A percentile compares a stretch with the other conserved stretches of the same genome.
Evolutionary conservation across 768 basidiomycete species (phyloP).

Genomic region (Amanita brunnescens): DNA sequence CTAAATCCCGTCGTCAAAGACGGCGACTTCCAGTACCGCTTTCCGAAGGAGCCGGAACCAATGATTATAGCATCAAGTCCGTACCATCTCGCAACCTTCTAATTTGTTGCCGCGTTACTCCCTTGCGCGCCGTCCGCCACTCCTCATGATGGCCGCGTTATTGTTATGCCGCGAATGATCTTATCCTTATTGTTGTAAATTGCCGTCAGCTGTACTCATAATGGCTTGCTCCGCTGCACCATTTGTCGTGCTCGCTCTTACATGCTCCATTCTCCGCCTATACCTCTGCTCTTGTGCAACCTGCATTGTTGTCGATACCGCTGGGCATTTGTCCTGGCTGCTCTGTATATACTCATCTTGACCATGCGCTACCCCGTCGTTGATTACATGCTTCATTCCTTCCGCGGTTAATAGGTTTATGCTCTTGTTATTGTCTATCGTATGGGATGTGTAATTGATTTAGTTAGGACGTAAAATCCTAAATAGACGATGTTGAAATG

Average conservation of each 20-base stretch:
- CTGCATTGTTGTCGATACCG: conserved; percentile 12
- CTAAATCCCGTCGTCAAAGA: conserved; percentile 60
- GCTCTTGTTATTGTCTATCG: conserved; percentile 1
- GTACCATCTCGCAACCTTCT: conserved; percentile 56
- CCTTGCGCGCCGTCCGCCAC: conserved; percentile 8
- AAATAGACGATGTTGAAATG: not conserved
- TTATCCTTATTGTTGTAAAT: conserved; percentile 47
- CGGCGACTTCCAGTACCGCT: conserved; percentile 60
- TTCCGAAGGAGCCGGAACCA: conserved; percentile 40
- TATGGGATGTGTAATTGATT: conserved; percentile 3
- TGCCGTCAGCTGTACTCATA: conserved; percentile 22
- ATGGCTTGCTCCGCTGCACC: conserved; percentile 16
- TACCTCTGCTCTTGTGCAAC: conserved; percentile 9
- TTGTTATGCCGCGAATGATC: conserved; percentile 10
- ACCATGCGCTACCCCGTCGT: conserved; percentile 7
- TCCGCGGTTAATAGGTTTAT: not conserved
- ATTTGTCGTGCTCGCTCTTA: conserved; percentile 14
- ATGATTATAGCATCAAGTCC: conserved; percentile 35
- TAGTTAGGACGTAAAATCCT: not conserved
- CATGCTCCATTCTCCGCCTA: conserved; percentile 2
- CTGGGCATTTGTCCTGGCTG: conserved; percentile 12
- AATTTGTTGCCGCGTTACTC: conserved; percentile 11
- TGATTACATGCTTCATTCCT: not conserved
- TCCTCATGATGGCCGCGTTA: conserved; percentile 8
- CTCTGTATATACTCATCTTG: conserved; percentile 2